Conservation (phyloP, 208 protist species). For the Trichomonas tenax region DNA sequence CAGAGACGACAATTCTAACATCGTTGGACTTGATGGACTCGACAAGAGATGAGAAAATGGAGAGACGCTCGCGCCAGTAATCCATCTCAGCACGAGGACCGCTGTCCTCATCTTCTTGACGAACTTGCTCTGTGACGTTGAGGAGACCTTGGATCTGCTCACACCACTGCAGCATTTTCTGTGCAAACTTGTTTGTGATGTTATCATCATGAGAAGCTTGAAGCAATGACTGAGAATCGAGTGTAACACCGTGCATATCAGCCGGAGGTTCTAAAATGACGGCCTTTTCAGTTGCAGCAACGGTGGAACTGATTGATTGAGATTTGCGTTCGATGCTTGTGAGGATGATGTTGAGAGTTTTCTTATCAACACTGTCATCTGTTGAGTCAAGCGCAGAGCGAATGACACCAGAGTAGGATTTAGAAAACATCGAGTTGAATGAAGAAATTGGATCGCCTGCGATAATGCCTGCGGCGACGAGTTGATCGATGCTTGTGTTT, state of each 20-base stretch:
- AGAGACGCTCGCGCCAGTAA: background rate
- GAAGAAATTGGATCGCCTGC: background rate
- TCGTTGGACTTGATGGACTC: background rate
- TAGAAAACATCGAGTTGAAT: background rate
- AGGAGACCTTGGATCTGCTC: background rate
- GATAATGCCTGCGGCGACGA: background rate
- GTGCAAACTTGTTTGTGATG: background rate
- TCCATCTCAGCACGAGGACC: constrained; percentile 10
- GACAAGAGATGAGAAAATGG: background rate
- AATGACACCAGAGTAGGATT: background rate
- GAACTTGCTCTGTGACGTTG: background rate
- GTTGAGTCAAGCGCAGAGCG: background rate
- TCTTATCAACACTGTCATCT: background rate
- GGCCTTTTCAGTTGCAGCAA: background rate
- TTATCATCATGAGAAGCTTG: background rate
- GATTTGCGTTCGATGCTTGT: background rate
- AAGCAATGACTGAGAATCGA: background rate
- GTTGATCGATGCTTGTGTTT: background rate
- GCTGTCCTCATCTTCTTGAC: constrained; percentile 7
- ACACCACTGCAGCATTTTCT: background rate
- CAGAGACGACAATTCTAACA: constrained; percentile 32
- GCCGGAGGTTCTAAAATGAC: background rate
- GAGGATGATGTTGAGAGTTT: background rate
- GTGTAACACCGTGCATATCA: background rate
- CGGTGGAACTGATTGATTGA: background rate